These are phyloP conservation scores for Vitis hybrid DNA, from an alignment of 177 flowering plant species.

Conservation along the genomic window DNA sequence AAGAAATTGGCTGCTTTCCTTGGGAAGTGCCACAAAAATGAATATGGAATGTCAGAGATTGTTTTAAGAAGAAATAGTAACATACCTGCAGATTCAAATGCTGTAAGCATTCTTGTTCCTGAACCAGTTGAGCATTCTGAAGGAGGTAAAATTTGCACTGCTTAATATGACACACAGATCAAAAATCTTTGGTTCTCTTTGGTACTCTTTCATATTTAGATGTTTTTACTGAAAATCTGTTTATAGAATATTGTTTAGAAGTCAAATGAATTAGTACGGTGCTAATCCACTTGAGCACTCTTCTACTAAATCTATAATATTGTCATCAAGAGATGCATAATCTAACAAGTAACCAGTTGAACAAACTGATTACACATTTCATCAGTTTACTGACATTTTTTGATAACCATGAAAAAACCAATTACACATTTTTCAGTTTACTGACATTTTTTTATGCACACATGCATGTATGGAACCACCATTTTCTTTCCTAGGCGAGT, in stretches of 20 bases:
- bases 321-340: no score
- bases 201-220: neutral
- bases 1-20: constrained; percentile 68
- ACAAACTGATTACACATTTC: no score
- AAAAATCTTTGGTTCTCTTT: neutral
- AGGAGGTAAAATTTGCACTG: constrained; percentile 47
- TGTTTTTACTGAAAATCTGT: neutral
- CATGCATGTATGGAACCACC: neutral
- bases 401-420: no score
- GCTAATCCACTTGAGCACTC: no score
- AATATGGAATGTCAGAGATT: constrained; percentile 56
- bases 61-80: constrained; percentile 65
- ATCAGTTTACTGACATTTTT: no score
- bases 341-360: no score
- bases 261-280: no score
- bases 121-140: constrained; percentile 42
- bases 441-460: no score
- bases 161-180: neutral
- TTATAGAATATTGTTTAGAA: neutral
- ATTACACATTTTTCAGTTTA: no score
- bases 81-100: constrained; percentile 77
- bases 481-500: no score
- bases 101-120: constrained; percentile 70
- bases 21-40: constrained; percentile 45
- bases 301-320: no score